Evolutionary conservation across 768 basidiomycete genomes (phyloP).

Genomic region (Fistulinella prunicolor): DNA sequence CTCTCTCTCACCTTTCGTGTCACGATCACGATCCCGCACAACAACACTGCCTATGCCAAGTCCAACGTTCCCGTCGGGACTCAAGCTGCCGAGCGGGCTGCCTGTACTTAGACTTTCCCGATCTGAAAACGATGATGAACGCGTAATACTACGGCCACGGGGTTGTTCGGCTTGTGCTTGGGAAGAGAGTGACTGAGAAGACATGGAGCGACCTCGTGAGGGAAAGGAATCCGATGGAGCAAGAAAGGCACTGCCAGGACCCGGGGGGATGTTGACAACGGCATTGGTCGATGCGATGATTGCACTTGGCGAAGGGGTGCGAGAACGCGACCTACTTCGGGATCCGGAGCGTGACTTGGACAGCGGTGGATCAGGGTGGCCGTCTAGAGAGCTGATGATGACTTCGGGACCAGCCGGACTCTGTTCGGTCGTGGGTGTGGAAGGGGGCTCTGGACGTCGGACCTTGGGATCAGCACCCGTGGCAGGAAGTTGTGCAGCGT

Average conservation of each 20-base stretch:
- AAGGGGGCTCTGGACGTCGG: no score
- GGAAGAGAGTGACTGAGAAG: conserved; percentile 33
- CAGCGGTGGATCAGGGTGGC: conserved; percentile 30
- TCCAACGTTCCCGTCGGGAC: conserved; percentile 36
- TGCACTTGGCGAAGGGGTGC: conserved; percentile 44
- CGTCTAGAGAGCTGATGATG: conserved; percentile 36
- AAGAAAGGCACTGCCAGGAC: conserved; percentile 22
- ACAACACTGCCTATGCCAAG: conserved; percentile 32
- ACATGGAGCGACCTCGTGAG: conserved; percentile 30
- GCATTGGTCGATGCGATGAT: conserved; percentile 12
- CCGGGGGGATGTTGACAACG: conserved; percentile 7
- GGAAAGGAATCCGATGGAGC: conserved; percentile 25
- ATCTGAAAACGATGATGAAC: conserved; percentile 56
- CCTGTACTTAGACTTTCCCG: conserved; percentile 39
- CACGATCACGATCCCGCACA: conserved; percentile 34
- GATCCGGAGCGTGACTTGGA: conserved; percentile 33
- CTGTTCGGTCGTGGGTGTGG: conserved; percentile 5
- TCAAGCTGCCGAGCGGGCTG: conserved; percentile 37
- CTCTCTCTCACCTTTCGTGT: conserved; percentile 23
- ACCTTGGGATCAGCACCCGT: no score
- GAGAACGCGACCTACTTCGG: conserved; percentile 38
- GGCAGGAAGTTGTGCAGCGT: conserved; percentile 19
- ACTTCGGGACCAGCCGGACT: conserved; percentile 27
- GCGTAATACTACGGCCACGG: conserved; percentile 55
- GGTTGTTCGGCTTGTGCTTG: conserved; percentile 30